Conservation (phyloP, 1,284 basidiomycete genomes). For the Cryptococcus floricola region DNA sequence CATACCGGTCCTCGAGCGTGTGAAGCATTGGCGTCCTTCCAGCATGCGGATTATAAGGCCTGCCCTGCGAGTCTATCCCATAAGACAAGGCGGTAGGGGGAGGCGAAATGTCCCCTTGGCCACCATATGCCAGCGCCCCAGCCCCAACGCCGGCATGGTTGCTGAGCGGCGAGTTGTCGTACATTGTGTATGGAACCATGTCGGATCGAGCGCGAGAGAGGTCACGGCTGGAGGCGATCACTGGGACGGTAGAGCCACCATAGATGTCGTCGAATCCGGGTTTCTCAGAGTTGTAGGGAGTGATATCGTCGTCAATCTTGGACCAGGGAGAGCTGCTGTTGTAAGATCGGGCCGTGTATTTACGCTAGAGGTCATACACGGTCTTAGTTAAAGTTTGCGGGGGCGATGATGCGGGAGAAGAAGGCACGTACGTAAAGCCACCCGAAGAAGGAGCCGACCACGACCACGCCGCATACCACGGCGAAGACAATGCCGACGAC, state of each 20-base stretch:
- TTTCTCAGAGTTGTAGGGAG: slow-evolving; percentile 27
- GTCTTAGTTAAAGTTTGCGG: background rate
- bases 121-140: slow-evolving; percentile 2
- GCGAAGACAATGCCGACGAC: slow-evolving; percentile 33
- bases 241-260: slow-evolving; percentile 24
- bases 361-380: slow-evolving; percentile 16
- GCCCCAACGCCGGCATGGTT: slow-evolving; percentile 39
- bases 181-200: slow-evolving; percentile 22
- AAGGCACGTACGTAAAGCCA: slow-evolving; percentile 25
- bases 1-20: slow-evolving; percentile 15
- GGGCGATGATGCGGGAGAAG: background rate
- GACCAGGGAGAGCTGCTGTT: slow-evolving; percentile 28
- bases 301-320: slow-evolving; percentile 42
- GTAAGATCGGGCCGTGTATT: slow-evolving; percentile 24
- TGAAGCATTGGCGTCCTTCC: slow-evolving; percentile 26
- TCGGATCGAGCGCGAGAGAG: slow-evolving; percentile 27
- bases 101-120: background rate
- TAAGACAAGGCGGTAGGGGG: slow-evolving; percentile 9
- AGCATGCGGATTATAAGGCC: slow-evolving; percentile 27
- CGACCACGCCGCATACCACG: slow-evolving; percentile 28
- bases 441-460: slow-evolving; percentile 25
- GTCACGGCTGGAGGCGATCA: slow-evolving; percentile 33
- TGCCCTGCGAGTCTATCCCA: slow-evolving; percentile 30
- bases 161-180: slow-evolving; percentile 8
- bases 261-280: slow-evolving; percentile 26